phyloP scores from a whole-genome alignment of 805 yeast species.

The Yamadazyma kitorensis region DNA sequence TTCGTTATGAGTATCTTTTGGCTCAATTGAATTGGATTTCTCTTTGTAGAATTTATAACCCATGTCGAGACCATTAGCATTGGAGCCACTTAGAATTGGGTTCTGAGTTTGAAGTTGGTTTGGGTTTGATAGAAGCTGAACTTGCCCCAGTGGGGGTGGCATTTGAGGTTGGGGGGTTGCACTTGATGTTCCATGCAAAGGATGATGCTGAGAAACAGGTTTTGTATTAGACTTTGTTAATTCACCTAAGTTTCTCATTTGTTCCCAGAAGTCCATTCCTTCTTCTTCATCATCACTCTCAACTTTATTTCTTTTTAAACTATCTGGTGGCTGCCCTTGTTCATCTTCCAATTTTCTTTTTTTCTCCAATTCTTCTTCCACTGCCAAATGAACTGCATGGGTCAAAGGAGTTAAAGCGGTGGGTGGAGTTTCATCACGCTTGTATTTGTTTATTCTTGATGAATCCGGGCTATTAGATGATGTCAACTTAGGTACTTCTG shows the following conservation, averaged over 20 bases:
- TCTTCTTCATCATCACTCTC: conserved; percentile 45
- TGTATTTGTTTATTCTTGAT: conserved; percentile 18
- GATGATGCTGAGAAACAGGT: conserved; percentile 57
- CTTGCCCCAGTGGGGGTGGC: conserved; percentile 7
- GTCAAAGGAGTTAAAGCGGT: conserved; percentile 34
- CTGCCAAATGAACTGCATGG: conserved; percentile 39
- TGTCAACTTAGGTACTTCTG: conserved; percentile 67
- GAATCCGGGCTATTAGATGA: conserved; percentile 42
- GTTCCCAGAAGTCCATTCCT: conserved; percentile 70
- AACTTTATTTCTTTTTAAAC: conserved; percentile 3
- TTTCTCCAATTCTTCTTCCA: conserved; percentile 25
- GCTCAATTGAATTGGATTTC: conserved; percentile 1
- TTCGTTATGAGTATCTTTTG: not conserved
- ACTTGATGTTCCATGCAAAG: conserved; percentile 34
- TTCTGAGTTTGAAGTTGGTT: not conserved
- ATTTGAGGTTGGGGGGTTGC: conserved; percentile 7
- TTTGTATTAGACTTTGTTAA: conserved; percentile 13
- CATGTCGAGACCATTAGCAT: no score
- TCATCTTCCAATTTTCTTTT: conserved; percentile 8
- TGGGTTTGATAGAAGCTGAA: no score
- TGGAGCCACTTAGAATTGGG: no score
- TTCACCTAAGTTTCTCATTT: conserved; percentile 53
- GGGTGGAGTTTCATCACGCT: conserved; percentile 6
- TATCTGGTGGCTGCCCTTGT: conserved; percentile 8
- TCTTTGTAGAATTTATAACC: conserved; percentile 4